phyloP scores from a whole-genome alignment of 306 rosid species.

The Fragaria nilgerrensis region DNA sequence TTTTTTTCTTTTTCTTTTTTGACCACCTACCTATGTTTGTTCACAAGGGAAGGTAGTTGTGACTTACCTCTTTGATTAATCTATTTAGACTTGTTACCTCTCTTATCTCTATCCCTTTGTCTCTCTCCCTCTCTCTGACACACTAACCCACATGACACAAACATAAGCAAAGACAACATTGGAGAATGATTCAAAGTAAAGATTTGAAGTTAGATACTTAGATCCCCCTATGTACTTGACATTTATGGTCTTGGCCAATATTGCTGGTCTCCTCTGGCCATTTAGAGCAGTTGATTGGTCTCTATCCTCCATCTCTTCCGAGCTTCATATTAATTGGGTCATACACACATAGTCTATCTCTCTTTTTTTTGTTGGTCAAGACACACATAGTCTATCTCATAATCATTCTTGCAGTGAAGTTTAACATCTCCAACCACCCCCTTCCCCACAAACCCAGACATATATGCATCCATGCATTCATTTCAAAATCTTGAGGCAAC shows the following conservation, averaged over 20 bases:
- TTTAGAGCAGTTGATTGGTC: background rate
- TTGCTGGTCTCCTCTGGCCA: background rate
- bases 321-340: background rate
- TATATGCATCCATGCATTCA: no score
- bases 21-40: slow-evolving; percentile 8
- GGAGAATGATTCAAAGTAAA: slow-evolving; percentile 5
- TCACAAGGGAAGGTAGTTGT: slow-evolving; percentile 14
- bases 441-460: background rate
- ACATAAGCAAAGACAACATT: slow-evolving; percentile 5
- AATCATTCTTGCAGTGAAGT: background rate
- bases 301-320: background rate
- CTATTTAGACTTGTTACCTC: background rate
- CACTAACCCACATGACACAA: background rate
- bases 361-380: no score
- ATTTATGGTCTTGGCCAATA: background rate
- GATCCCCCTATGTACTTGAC: background rate
- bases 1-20: background rate
- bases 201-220: background rate
- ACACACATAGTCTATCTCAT: background rate
- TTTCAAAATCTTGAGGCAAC: background rate
- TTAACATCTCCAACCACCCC: background rate
- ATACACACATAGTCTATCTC: background rate
- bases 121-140: slow-evolving; percentile 10
- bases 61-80: slow-evolving; percentile 6
- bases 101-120: background rate